phyloP scores from a whole-genome alignment of 2,329 filamentous ascomycete species.

The Macrophomina tecta region DNA sequence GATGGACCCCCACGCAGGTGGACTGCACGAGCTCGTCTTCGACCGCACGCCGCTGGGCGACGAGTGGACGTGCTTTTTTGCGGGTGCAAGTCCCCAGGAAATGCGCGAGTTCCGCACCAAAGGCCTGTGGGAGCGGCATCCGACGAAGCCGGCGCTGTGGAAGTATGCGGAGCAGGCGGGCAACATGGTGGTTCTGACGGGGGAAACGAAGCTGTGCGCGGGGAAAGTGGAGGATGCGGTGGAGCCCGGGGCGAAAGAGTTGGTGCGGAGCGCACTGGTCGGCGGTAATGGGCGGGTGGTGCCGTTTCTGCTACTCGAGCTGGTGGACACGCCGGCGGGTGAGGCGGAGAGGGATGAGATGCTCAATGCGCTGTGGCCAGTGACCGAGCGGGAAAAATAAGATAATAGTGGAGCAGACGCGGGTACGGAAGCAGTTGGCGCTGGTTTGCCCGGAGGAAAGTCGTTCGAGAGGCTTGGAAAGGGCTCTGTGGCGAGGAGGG shows the following conservation, averaged over 20 bases:
- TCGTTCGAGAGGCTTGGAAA: slow-evolving; percentile 1
- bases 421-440: background rate
- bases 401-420: background rate
- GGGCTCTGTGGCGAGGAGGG: background rate
- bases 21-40: too few relatives aligned
- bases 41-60: background rate
- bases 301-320: slow-evolving; percentile 29
- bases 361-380: background rate
- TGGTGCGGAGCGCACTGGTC: slow-evolving; percentile 19
- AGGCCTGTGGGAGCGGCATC: too few relatives aligned
- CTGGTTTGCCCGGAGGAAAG: background rate
- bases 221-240: too few relatives aligned
- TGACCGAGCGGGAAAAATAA: background rate
- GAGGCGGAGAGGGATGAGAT: background rate
- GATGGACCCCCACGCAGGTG: too few relatives aligned
- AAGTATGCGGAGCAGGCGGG: too few relatives aligned
- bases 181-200: too few relatives aligned
- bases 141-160: too few relatives aligned
- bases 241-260: too few relatives aligned
- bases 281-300: slow-evolving; percentile 25
- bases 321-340: background rate
- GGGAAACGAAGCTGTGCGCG: too few relatives aligned
- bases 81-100: too few relatives aligned
- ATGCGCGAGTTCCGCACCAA: too few relatives aligned
- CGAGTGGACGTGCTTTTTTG: slow-evolving; percentile 9